Base-by-base conservation (phyloP, 2,329 filamentous ascomycete species). In the Aulographum hederae region DNA sequence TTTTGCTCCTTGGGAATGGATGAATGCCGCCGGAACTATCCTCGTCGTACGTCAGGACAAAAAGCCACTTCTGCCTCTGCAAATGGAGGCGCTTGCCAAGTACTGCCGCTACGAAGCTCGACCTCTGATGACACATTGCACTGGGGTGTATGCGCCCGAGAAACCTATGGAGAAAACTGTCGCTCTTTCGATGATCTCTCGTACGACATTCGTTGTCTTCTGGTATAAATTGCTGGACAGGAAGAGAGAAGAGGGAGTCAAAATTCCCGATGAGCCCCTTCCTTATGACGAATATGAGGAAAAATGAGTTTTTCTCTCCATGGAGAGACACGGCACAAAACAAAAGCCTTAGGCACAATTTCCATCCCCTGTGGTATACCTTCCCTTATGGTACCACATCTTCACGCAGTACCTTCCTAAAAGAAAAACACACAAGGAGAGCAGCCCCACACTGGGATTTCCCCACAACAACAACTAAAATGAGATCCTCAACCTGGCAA, bases 41-140 rank as follows among this genome's bases (percentile, higher is more conserved):
- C 12, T 34, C 18, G 17, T 34, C 11, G 32, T 34, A n/a, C 26
- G 28, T 15, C 15, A 34, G 32, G 32, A 34, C 28, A 34, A 34
- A 27, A 32, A 34, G 28, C 32, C 32, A 20, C 26, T 32, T n/a
- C 18, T 23, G n/a, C 32, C 32, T 19, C 25, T 34, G n/a, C 28
- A 34, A 4, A 28, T 31, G 6, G 28, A 32, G 27, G 28, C 28
- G 12, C 14, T 32, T 10, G 17, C 17, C 5, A 31, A 31, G n/a
- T 34, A 34, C 18, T 31, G 27, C 25, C 27, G 23, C 29, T 10
- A 31, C 10, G 29, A 31, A 13, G 19, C 19, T 16, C 29, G 29
- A 10, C 15, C 29, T 10, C 29, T 31, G 16, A 5, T 31, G 11
- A 8, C 29, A 16, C 29, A 31, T 13, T 31, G 13, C 13, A 18